Evolutionary conservation across 805 yeast genomes (phyloP), one percentile per base, ranked within the genome.

Genomic region (Maudiozyma bulderi): DNA sequence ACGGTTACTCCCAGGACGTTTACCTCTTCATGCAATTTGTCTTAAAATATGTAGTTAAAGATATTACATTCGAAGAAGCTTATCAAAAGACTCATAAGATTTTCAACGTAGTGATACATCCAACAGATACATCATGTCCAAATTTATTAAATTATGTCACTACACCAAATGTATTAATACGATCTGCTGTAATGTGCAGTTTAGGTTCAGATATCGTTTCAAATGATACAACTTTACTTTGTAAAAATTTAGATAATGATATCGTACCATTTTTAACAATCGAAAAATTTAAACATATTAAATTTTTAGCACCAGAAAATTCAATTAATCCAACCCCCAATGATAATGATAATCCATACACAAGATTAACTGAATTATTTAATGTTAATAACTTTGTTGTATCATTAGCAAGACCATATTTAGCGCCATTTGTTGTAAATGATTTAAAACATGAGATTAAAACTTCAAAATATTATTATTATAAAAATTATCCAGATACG

Each of bases 351-450:
- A 79, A 84, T 9, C 96, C 97, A 0, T 91, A 91, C 61, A 85
- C 93, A 1, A 72, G 96, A 48, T 74, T 91, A 44, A 84, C 96
- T 0, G 98, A 93, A 64, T 73, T 91, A 50, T 93, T 91, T 71
- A 93, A 93, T 58, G 98, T 93, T 28, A 93, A 93, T 66, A 95
- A 90, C 65, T 91, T 88, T 60, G 74, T 93, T 32, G 90, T 90
- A 1, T 86, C 96, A 20, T 73, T 91, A 54, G 96, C 98, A 8
- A 75, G 97, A 53, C 97, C 98, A 0, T 93, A 91, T 59, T 71
- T 91, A 57, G 96, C 96, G 0, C 97, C 98, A 0, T 71, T 91
- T 49, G 76, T 93, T 41, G 81, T 86, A 37, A 84, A 86, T 54
- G 96, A 88, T 60, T 73, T 87, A 59, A 84, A 83, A 59, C 93